Evolutionary conservation across 1,284 basidiomycete genomes (phyloP).

Genomic region (Boletus holoroseus): DNA sequence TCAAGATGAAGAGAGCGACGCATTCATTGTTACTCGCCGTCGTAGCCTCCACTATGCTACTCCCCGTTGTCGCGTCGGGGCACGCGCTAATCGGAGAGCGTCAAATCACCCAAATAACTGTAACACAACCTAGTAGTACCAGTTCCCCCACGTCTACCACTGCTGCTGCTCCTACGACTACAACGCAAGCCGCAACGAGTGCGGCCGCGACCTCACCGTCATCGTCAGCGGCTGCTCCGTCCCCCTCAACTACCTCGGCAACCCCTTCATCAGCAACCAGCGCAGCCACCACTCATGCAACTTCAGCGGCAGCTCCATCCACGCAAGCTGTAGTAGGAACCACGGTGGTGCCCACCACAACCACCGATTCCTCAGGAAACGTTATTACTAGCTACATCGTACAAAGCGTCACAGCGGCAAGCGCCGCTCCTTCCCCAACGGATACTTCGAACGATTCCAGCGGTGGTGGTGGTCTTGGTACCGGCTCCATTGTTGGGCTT

Average conservation of each 20-base stretch:
- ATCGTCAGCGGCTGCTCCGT: conserved; percentile 13
- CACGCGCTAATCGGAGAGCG: conserved; percentile 24
- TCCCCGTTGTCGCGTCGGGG: conserved; percentile 27
- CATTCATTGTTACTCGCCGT: conserved; percentile 30
- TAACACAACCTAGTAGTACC: background rate
- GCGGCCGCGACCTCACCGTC: background rate
- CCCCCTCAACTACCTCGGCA: conserved; percentile 10
- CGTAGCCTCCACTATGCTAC: conserved; percentile 27
- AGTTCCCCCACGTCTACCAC: background rate
- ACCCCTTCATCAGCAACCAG: conserved; percentile 6
- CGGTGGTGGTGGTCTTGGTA: conserved; percentile 38
- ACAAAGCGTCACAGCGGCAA: conserved; percentile 5
- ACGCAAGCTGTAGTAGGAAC: background rate
- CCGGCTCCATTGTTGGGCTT: conserved; percentile 70
- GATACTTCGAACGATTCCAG: conserved; percentile 7
- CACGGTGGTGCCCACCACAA: conserved; percentile 22
- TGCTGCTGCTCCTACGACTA: background rate
- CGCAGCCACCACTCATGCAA: conserved; percentile 3
- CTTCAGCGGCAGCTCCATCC: background rate
- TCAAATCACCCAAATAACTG: conserved; percentile 19
- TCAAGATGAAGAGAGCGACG: conserved; percentile 27
- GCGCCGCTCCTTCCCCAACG: conserved; percentile 17
- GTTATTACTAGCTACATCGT: conserved; percentile 16
- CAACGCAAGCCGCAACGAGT: conserved; percentile 10
- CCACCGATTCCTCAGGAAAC: conserved; percentile 28